A percentile compares a stretch with the other conserved stretches of the same genome.
Conservation (phyloP, 352 stramenopile species). For the Globisporangium viniferum region DNA sequence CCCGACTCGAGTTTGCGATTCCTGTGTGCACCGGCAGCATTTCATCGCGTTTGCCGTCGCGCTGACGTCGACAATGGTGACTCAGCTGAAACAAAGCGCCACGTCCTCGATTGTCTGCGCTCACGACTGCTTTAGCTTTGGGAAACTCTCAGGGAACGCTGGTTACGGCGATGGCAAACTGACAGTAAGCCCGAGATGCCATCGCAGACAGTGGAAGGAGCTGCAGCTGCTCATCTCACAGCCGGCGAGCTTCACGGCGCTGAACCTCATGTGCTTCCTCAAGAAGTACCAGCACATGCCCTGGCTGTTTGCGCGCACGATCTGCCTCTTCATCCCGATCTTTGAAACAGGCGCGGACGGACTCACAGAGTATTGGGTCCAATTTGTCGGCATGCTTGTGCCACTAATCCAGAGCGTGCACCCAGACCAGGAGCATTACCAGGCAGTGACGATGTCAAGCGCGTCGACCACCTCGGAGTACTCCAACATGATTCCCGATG, state of each 20-base stretch:
- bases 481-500: constrained; percentile 5
- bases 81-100: background rate
- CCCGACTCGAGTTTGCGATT: constrained; percentile 21
- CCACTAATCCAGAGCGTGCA: constrained; percentile 23
- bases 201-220: constrained; percentile 19
- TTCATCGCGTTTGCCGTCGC: constrained; percentile 31
- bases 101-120: background rate
- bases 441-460: constrained; percentile 24
- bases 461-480: constrained; percentile 12
- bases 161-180: background rate
- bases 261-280: constrained; percentile 35
- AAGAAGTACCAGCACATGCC: constrained; percentile 28
- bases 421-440: constrained; percentile 32
- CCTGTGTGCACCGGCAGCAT: constrained; percentile 26
- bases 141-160: background rate
- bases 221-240: constrained; percentile 23
- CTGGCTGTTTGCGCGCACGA: constrained; percentile 26
- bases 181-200: constrained; percentile 4
- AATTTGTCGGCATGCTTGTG: constrained; percentile 29
- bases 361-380: constrained; percentile 29
- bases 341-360: constrained; percentile 22
- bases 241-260: constrained; percentile 23
- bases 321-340: constrained; percentile 33
- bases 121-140: constrained; percentile 9
- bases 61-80: constrained; percentile 17